Evolutionary conservation across 305 asterid genomes (phyloP).

Genomic region (Fraxinus albicans): DNA sequence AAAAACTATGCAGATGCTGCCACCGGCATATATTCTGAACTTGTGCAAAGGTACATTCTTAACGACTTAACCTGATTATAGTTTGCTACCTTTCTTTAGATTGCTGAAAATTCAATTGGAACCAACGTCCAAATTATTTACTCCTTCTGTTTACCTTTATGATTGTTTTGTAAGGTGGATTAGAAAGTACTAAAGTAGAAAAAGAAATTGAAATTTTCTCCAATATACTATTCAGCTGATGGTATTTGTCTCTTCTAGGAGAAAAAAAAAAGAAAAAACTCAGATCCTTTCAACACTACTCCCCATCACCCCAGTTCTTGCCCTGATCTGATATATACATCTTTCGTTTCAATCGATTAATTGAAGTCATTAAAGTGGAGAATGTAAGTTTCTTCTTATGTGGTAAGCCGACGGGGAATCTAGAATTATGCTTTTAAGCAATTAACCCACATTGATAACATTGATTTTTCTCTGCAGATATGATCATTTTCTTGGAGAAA

Average conservation of each 20-base stretch:
- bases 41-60: constrained; percentile 63
- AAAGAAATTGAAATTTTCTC: background rate
- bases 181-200: background rate
- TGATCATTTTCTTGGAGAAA: background rate
- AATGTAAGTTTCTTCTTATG: background rate
- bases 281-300: background rate
- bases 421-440: background rate
- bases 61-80: constrained; percentile 6
- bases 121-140: background rate
- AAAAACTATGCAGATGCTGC: constrained; percentile 76
- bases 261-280: background rate
- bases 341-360: background rate
- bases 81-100: constrained; percentile 4
- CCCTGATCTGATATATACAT: background rate
- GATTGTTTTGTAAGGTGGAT: background rate
- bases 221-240: background rate
- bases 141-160: background rate
- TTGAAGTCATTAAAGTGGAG: background rate
- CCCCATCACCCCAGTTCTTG: background rate
- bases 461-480: background rate
- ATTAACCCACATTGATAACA: background rate
- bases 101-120: background rate
- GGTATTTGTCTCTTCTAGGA: background rate
- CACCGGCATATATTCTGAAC: constrained; percentile 86
- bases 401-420: background rate